Base-by-base conservation (phyloP, 208 protist species). In the Trypanosoma cruzi region DNA sequence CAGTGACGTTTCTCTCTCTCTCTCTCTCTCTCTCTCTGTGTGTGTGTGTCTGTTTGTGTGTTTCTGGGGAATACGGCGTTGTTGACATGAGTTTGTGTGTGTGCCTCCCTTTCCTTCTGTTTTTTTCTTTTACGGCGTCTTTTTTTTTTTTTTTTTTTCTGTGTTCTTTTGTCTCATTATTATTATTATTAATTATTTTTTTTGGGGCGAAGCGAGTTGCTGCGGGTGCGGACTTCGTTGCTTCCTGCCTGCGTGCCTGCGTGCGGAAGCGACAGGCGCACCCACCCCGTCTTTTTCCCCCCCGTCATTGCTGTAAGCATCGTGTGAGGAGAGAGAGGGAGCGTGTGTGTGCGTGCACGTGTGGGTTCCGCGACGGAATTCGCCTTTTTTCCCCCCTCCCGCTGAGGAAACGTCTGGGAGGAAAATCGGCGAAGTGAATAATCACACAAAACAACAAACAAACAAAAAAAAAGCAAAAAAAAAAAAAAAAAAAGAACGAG, bases 141-240 rank as follows among this genome's bases (percentile, higher is more conserved):
- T 31, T 56, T 63, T 62, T 57, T 31, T 22, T 64, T 57, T 61
- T 28, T 64, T 50, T 24, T 36, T 63, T 62, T 57, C 18, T 22
- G 55, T 57, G 50, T 28, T 64, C 34, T 24, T 36, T 60, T 44
- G 54, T 66, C 40, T 26, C 32, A 22, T 28, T 53, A 46, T 24
- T 50, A 16, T 50, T 69, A n/a, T 13, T 64, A 18, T 61, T 13
- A 49, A 52, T 52, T 29, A 36, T 49, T 1, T 61, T 42, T 3
- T 11, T 40, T 40, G 36, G 7, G 36, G n/a, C n/a, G n/a, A n/a
- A n/a, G n/a, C n/a, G 36, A 40, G 36, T 40, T 40, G 4, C 36
- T 40, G 36, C 36, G 4, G 36, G 50, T 56, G 22, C 22, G 16
- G 50, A 2, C 22, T 56, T 56, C 29, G 22, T 29, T 29, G 50